Percentiles rank a stretch among this genome's conserved stretches.
These are phyloP conservation scores for Xerocomus amazonicus DNA, from an alignment of 1,284 basidiomycete species.

Conservation along the genomic window DNA sequence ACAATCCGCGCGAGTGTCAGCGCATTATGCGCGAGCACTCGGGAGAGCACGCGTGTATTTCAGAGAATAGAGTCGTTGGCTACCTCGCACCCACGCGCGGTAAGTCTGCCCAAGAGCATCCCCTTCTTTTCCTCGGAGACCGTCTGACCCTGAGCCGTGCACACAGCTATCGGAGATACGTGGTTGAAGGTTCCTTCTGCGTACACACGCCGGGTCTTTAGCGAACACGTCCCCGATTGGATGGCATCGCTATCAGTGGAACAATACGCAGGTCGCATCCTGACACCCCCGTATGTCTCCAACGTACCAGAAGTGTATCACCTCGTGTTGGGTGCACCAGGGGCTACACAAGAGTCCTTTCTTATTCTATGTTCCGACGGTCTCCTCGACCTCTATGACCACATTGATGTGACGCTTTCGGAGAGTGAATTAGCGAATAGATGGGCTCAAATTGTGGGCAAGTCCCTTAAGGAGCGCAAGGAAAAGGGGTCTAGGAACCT, in stretches of 20 bases:
- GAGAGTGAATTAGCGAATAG: conserved; percentile 37
- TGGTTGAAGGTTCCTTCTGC: conserved; percentile 58
- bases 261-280: conserved; percentile 45
- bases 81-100: conserved; percentile 66
- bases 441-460: conserved; percentile 41
- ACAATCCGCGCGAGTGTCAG: conserved; percentile 44
- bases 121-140: neutral
- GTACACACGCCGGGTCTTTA: conserved; percentile 54
- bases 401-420: conserved; percentile 32
- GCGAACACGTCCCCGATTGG: conserved; percentile 47
- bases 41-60: conserved; percentile 47
- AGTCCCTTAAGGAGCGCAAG: conserved; percentile 19
- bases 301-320: conserved; percentile 50
- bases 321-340: conserved; percentile 28
- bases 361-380: conserved; percentile 59
- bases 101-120: conserved; percentile 25
- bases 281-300: conserved; percentile 60
- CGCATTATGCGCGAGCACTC: conserved; percentile 53
- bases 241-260: conserved; percentile 36
- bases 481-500: conserved; percentile 35
- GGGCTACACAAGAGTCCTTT: conserved; percentile 26
- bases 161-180: conserved; percentile 58
- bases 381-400: conserved; percentile 49
- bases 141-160: conserved; percentile 23
- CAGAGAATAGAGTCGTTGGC: conserved; percentile 56